Percentiles rank a stretch among this genome's conserved stretches.
phyloP scores from a whole-genome alignment of 2,329 filamentous ascomycete genomes.

The Stemphylium beticola region DNA sequence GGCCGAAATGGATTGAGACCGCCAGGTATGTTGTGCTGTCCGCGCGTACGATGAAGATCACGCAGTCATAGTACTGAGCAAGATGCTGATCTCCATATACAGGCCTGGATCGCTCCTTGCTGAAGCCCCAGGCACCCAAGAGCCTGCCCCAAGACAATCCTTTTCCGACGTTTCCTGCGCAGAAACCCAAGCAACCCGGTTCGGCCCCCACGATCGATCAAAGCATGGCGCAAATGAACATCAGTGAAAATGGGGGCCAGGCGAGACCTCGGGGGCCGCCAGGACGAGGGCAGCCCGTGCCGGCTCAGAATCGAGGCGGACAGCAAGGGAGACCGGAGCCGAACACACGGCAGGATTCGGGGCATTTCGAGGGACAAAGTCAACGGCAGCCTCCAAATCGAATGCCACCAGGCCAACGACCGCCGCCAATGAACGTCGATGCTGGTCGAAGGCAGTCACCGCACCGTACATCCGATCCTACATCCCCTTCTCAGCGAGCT shows the following conservation, averaged over 20 bases:
- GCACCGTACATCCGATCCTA: slow-evolving; percentile 26
- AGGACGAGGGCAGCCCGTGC: slow-evolving; percentile 30
- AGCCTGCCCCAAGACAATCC: slow-evolving; percentile 53
- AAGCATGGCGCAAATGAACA: slow-evolving; percentile 45
- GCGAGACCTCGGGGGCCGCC: slow-evolving; percentile 23
- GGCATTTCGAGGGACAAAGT: slow-evolving; percentile 41
- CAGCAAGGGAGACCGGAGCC: slow-evolving; percentile 27
- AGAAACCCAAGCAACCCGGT: slow-evolving; percentile 22
- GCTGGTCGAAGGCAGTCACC: slow-evolving; percentile 18
- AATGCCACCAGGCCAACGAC: slow-evolving; percentile 31
- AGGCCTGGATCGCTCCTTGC: slow-evolving; percentile 41
- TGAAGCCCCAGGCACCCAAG: slow-evolving; percentile 37
- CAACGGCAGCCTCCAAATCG: slow-evolving; percentile 36
- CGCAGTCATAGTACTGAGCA: background rate
- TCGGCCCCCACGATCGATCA: slow-evolving; percentile 36
- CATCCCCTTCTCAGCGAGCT: slow-evolving; percentile 37
- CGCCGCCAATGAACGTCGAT: slow-evolving; percentile 31
- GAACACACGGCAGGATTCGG: slow-evolving; percentile 43
- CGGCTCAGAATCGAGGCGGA: slow-evolving; percentile 30
- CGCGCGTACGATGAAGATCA: background rate
- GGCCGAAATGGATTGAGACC: slow-evolving; percentile 34
- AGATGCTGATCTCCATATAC: slow-evolving; percentile 14
- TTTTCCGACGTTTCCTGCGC: slow-evolving; percentile 55
- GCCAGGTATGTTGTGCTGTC: slow-evolving; percentile 31
- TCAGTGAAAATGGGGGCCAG: slow-evolving; percentile 31